Evolutionary conservation across 805 yeast species (phyloP).

Genomic region (Clavispora carvajalis): DNA sequence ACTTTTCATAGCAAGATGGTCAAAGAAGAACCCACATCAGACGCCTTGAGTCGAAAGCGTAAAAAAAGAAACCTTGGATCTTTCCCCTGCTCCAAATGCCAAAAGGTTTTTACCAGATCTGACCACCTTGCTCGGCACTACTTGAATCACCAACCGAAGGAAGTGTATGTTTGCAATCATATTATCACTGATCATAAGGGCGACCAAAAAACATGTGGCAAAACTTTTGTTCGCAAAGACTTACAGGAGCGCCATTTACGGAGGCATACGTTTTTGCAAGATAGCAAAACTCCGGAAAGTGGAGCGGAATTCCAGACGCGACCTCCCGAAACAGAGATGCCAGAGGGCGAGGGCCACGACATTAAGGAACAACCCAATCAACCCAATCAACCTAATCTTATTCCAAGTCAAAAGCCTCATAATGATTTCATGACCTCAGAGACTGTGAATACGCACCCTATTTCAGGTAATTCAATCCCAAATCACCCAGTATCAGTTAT

Average conservation of each 20-base stretch:
- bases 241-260: slow-evolving; percentile 38
- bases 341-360: not conserved
- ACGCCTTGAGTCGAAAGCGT: not conserved
- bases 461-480: not conserved
- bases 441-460: not conserved
- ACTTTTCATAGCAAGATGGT: not conserved
- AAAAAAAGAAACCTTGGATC: slow-evolving; percentile 21
- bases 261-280: slow-evolving; percentile 20
- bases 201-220: slow-evolving; percentile 42
- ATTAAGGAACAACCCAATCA: not conserved
- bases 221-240: slow-evolving; percentile 61
- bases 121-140: slow-evolving; percentile 64
- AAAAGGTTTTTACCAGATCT: slow-evolving; percentile 51
- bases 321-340: not conserved
- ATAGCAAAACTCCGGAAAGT: not conserved
- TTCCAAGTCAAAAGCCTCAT: not conserved
- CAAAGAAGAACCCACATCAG: not conserved
- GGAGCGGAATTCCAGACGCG: not conserved
- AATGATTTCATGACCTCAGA: not conserved
- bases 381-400: not conserved
- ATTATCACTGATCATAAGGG: slow-evolving; percentile 37
- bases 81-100: slow-evolving; percentile 47
- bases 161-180: slow-evolving; percentile 53
- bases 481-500: not conserved
- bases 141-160: slow-evolving; percentile 51